phyloP scores from a whole-genome alignment of 768 basidiomycete species.

The Suillus subaureus region DNA sequence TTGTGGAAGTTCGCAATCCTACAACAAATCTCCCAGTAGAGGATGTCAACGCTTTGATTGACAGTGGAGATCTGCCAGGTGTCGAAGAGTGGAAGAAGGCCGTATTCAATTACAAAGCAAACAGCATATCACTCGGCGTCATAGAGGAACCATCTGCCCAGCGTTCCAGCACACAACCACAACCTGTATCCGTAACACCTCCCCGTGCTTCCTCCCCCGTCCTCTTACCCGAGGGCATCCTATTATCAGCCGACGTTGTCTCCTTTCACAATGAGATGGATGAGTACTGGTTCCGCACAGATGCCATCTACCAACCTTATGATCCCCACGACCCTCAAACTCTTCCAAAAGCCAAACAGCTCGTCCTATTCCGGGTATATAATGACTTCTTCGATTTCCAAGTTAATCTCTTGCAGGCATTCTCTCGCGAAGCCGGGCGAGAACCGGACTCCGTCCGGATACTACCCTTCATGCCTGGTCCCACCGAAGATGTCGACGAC shows the following conservation, averaged over 20 bases:
- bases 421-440: constrained; percentile 91
- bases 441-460: constrained; percentile 67
- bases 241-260: constrained; percentile 85
- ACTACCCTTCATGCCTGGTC: constrained; percentile 97
- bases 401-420: constrained; percentile 80
- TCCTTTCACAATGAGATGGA: constrained; percentile 98
- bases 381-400: constrained; percentile 99
- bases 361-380: constrained; percentile 93
- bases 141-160: constrained; percentile 61
- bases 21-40: constrained; percentile 76
- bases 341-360: constrained; percentile 69
- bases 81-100: constrained; percentile 99
- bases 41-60: constrained; percentile 79
- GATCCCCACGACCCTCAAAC: constrained; percentile 53
- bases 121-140: constrained; percentile 91
- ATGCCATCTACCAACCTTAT: constrained; percentile 88
- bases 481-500: constrained; percentile 81
- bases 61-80: constrained; percentile 84
- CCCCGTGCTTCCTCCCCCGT: constrained; percentile 45
- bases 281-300: constrained; percentile 96
- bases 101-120: constrained; percentile 94
- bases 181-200: constrained; percentile 17
- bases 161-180: constrained; percentile 13
- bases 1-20: constrained; percentile 96
- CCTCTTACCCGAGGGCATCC: constrained; percentile 76